Conservation (phyloP, 306 rosid genomes). For the Quercus wislizeni region DNA sequence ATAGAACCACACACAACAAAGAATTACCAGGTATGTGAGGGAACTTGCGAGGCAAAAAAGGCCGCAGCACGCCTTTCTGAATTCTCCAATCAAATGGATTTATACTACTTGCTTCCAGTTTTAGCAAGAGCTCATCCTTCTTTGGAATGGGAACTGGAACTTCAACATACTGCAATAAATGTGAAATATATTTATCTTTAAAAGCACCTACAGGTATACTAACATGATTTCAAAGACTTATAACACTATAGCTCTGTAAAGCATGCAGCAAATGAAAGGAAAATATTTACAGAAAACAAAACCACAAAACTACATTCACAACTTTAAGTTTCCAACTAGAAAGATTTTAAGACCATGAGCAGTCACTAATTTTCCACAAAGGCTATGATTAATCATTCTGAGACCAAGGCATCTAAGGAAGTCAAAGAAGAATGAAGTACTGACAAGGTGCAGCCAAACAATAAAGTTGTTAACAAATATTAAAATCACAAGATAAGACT, state of each 20-base stretch:
- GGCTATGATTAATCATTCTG: too few species aligned
- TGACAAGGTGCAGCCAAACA: too few species aligned
- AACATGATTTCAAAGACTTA: neutral
- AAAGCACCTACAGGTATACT: neutral
- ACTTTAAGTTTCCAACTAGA: too few species aligned
- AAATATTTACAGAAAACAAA: neutral
- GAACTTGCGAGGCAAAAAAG: conserved; percentile 45
- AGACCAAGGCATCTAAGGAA: too few species aligned
- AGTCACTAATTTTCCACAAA: too few species aligned
- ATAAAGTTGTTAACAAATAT: too few species aligned
- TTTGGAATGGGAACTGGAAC: conserved; percentile 61
- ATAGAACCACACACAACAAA: neutral
- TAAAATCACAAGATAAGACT: too few species aligned
- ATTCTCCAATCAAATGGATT: conserved; percentile 77
- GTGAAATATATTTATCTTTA: neutral
- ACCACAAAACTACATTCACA: too few species aligned
- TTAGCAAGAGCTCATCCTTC: conserved; percentile 47
- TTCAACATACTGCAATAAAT: conserved; percentile 61
- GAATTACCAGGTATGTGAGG: conserved; percentile 63
- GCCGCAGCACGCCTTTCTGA: conserved; percentile 50
- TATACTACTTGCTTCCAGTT: conserved; percentile 57
- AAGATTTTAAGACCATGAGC: too few species aligned
- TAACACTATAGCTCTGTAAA: neutral
- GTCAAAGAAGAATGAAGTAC: too few species aligned
- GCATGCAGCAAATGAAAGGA: neutral